These are phyloP conservation scores for Rhizopogon rudus DNA, from an alignment of 768 basidiomycete genomes.

Conservation along the genomic window DNA sequence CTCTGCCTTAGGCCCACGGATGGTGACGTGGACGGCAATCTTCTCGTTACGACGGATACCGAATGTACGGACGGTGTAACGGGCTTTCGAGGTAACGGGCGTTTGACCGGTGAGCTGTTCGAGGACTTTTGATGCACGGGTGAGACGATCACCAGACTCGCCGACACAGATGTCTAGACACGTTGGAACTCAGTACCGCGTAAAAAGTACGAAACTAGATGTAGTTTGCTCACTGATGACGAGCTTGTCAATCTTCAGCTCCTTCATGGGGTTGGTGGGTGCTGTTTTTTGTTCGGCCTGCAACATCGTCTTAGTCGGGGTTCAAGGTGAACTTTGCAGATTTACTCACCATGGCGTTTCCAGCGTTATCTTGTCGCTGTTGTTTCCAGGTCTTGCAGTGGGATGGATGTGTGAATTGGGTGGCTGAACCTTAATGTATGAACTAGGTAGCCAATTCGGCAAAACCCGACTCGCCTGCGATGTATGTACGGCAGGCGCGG, in stretches of 20 bases:
- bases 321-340: neutral
- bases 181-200: constrained; percentile 1
- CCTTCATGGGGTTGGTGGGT: constrained; percentile 92
- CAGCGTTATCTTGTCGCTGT: constrained; percentile 31
- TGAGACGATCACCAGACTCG: constrained; percentile 98
- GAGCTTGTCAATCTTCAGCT: constrained; percentile 96
- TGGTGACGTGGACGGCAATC: constrained; percentile 98
- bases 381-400: neutral
- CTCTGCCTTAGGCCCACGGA: constrained; percentile 99
- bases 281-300: constrained; percentile 87
- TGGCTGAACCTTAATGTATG: constrained; percentile 26
- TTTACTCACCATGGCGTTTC: constrained; percentile 24
- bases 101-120: constrained; percentile 99
- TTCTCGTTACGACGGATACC: constrained; percentile 99
- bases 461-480: neutral
- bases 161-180: constrained; percentile 95
- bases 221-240: constrained; percentile 84
- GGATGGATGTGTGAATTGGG: constrained; percentile 3
- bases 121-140: constrained; percentile 97
- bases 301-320: neutral
- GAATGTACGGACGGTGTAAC: constrained; percentile 99
- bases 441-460: neutral
- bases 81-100: constrained; percentile 98
- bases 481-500: too few species aligned
- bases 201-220: constrained; percentile 7